phyloP scores from a whole-genome alignment of 768 basidiomycete genomes.

The Rhodotorula graminis region DNA sequence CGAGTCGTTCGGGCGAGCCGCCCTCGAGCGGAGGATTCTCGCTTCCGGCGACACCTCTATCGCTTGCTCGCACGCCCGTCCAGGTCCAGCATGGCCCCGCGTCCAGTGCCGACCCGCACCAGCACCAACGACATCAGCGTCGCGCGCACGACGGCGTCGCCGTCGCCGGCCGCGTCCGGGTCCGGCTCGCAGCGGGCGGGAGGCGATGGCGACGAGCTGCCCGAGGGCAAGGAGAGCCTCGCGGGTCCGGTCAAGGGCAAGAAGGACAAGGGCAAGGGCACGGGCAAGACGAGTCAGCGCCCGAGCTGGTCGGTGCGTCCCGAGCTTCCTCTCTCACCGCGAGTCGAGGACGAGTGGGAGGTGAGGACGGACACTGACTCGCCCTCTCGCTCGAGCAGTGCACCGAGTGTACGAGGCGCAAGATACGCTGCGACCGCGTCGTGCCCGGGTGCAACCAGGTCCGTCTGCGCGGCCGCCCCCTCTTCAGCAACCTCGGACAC shows the following conservation, averaged over 20 bases:
- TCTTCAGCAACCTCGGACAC: background rate
- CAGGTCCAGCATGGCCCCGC: background rate
- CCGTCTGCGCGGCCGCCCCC: background rate
- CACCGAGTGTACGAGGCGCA: conserved; percentile 30
- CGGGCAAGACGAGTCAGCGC: conserved; percentile 20
- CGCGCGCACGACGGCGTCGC: background rate
- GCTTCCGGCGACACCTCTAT: too few species aligned
- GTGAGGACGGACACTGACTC: background rate
- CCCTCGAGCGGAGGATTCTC: too few species aligned
- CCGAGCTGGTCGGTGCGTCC: conserved; percentile 25
- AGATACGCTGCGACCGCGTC: conserved; percentile 34
- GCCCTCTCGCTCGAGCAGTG: background rate
- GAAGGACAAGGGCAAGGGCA: background rate
- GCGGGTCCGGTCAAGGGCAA: background rate
- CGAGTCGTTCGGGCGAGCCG: too few species aligned
- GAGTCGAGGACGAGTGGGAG: background rate
- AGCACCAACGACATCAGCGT: background rate
- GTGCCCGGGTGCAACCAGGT: conserved; percentile 30
- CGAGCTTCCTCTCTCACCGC: background rate
- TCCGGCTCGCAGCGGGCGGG: background rate
- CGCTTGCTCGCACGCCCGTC: too few species aligned
- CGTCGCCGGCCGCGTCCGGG: background rate
- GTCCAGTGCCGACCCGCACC: background rate
- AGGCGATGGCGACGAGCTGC: background rate
- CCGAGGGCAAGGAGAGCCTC: background rate